Evolutionary conservation across 2,329 filamentous ascomycete genomes (phyloP).

Genomic region (Colletotrichum sp.): DNA sequence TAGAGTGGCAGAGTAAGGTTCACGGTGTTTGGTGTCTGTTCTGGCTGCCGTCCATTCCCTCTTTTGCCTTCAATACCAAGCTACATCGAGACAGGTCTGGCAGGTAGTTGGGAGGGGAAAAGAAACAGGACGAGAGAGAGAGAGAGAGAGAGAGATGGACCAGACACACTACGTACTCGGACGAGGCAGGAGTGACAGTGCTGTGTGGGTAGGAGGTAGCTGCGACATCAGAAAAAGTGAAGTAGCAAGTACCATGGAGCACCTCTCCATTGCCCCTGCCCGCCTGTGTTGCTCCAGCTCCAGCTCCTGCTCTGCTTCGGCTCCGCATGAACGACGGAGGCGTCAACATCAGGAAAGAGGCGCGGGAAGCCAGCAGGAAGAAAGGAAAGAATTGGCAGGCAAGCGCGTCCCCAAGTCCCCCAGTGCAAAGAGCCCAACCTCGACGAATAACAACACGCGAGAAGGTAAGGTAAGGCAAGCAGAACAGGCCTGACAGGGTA

Average conservation of each 20-base stretch:
- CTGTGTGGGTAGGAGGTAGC: not conserved
- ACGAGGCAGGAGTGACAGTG: not conserved
- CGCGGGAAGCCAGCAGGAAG: not conserved
- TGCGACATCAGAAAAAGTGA: not conserved
- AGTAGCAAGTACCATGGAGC: not conserved
- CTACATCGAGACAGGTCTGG: not conserved
- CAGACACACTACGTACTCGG: not conserved
- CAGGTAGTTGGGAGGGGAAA: not conserved
- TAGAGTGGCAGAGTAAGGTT: not conserved
- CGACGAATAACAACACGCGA: not conserved
- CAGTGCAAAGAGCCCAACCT: not conserved
- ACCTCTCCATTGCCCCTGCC: not conserved
- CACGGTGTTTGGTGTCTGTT: not conserved
- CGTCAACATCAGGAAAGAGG: not conserved
- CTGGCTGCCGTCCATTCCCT: not conserved
- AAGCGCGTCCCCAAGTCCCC: not conserved
- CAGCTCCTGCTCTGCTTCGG: not conserved
- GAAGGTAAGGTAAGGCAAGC: not conserved
- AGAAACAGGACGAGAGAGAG: not conserved
- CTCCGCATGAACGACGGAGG: constrained; percentile 11
- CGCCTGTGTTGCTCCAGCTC: not conserved
- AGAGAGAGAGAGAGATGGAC: not conserved
- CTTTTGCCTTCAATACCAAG: not conserved
- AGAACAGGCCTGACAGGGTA: not conserved
- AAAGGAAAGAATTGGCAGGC: not conserved